Percentiles rank a stretch among this genome's conserved stretches.
phyloP scores from a whole-genome alignment of 2,329 filamentous ascomycete species.

The Hawksworthiomyces lignivorus region DNA sequence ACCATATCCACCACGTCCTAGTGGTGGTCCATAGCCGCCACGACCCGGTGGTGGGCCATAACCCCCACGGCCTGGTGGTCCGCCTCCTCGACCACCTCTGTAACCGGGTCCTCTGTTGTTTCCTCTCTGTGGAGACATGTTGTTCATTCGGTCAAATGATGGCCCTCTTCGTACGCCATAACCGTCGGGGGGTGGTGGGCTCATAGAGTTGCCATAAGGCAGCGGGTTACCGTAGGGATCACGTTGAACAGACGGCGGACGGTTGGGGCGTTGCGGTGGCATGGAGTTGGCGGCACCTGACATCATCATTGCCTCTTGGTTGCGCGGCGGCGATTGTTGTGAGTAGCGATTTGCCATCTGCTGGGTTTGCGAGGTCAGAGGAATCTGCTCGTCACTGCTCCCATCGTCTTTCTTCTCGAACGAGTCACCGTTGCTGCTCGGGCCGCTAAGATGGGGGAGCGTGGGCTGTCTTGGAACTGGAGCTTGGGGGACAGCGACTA shows the following conservation, averaged over 20 bases:
- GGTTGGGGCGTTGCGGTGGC: constrained; percentile 19
- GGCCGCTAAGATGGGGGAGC: constrained; percentile 48
- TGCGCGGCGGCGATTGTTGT: constrained; percentile 33
- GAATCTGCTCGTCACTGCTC: constrained; percentile 62
- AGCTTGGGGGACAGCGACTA: constrained; percentile 25
- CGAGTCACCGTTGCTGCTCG: constrained; percentile 43
- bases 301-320: constrained; percentile 32
- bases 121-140: constrained; percentile 32
- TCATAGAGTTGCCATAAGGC: constrained; percentile 43
- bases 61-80: constrained; percentile 38
- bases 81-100: constrained; percentile 35
- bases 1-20: constrained; percentile 26
- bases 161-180: constrained; percentile 40
- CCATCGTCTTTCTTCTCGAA: constrained; percentile 59
- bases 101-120: constrained; percentile 46
- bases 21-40: constrained; percentile 33
- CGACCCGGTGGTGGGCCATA: constrained; percentile 35
- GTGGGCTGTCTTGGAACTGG: constrained; percentile 39
- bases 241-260: constrained; percentile 27
- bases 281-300: constrained; percentile 17
- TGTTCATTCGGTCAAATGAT: constrained; percentile 40
- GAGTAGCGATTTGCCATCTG: constrained; percentile 39
- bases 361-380: constrained; percentile 59
- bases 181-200: constrained; percentile 31
- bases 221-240: constrained; percentile 62